phyloP scores from a whole-genome alignment of 306 rosid species.

The Cucurbita argyrosperma region DNA sequence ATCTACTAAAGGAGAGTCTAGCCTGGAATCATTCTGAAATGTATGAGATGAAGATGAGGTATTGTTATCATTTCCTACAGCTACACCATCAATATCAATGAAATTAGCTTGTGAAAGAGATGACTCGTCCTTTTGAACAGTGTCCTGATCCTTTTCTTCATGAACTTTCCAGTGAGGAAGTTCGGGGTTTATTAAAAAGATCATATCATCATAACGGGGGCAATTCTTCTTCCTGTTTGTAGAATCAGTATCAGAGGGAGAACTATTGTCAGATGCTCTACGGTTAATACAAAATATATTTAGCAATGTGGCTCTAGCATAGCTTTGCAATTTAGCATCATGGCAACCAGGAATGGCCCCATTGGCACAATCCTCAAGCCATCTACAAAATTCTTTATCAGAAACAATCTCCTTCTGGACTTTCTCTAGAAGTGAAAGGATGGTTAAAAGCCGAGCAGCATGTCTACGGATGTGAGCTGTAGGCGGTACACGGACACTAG shows the following conservation, averaged over 20 bases:
- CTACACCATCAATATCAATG: constrained; percentile 19
- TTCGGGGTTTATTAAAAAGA: constrained; percentile 76
- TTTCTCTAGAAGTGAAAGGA: constrained; percentile 66
- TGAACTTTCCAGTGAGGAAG: constrained; percentile 73
- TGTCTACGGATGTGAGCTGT: constrained; percentile 88
- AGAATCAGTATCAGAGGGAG: constrained; percentile 11
- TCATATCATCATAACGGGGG: constrained; percentile 62
- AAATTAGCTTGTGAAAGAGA: constrained; percentile 9
- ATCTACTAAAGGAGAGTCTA: constrained; percentile 43
- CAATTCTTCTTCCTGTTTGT: constrained; percentile 27
- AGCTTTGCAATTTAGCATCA: constrained; percentile 76
- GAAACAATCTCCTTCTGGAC: constrained; percentile 53
- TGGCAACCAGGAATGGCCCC: constrained; percentile 80
- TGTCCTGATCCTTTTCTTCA: constrained; percentile 21
- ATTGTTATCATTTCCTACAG: constrained; percentile 22
- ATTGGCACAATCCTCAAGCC: constrained; percentile 90
- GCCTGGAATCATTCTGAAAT: constrained; percentile 15
- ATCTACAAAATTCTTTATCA: constrained; percentile 56
- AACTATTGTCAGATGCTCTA: constrained; percentile 24
- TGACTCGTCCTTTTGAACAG: constrained; percentile 16
- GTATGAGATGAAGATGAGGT: constrained; percentile 18
- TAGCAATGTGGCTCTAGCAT: constrained; percentile 67
- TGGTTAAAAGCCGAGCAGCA: constrained; percentile 78
- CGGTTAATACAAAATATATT: constrained; percentile 45
- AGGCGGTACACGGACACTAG: constrained; percentile 83